Evolutionary conservation across 2,329 filamentous ascomycete genomes (phyloP).

Genomic region (Xylaria sp.): DNA sequence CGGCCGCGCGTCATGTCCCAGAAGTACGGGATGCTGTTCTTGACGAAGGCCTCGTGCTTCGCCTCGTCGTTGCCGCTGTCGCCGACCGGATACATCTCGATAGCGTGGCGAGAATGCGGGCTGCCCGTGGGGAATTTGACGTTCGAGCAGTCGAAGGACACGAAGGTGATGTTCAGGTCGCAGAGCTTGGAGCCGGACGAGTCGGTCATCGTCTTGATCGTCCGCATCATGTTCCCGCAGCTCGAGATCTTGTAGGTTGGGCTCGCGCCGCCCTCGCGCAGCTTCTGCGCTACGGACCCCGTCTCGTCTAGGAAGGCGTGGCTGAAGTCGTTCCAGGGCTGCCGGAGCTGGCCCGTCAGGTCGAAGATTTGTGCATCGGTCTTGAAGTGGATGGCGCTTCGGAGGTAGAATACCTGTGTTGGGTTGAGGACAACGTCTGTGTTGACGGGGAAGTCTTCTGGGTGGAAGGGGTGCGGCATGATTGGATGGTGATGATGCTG

Average conservation of each 20-base stretch:
- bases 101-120: slow-evolving; percentile 48
- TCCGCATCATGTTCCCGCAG: slow-evolving; percentile 53
- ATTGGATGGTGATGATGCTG: slow-evolving; percentile 23
- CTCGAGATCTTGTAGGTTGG: slow-evolving; percentile 47
- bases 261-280: slow-evolving; percentile 23
- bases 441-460: slow-evolving; percentile 52
- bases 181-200: slow-evolving; percentile 43
- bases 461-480: slow-evolving; percentile 51
- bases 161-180: slow-evolving; percentile 53
- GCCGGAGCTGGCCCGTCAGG: slow-evolving; percentile 42
- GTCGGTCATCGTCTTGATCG: slow-evolving; percentile 50
- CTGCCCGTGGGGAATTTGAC: slow-evolving; percentile 49
- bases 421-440: slow-evolving; percentile 43
- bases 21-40: slow-evolving; percentile 51
- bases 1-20: slow-evolving; percentile 51
- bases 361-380: slow-evolving; percentile 47
- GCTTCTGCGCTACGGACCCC: slow-evolving; percentile 40
- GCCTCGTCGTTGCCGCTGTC: slow-evolving; percentile 34
- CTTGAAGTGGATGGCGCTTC: slow-evolving; percentile 52
- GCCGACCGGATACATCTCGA: slow-evolving; percentile 50
- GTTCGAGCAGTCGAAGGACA: slow-evolving; percentile 48
- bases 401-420: slow-evolving; percentile 48
- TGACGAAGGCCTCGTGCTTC: slow-evolving; percentile 52
- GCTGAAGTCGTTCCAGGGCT: slow-evolving; percentile 48
- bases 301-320: slow-evolving; percentile 47